These are phyloP conservation scores for Paecilomyces sp. DNA, from an alignment of 2,329 filamentous ascomycete genomes.

Conservation along the genomic window DNA sequence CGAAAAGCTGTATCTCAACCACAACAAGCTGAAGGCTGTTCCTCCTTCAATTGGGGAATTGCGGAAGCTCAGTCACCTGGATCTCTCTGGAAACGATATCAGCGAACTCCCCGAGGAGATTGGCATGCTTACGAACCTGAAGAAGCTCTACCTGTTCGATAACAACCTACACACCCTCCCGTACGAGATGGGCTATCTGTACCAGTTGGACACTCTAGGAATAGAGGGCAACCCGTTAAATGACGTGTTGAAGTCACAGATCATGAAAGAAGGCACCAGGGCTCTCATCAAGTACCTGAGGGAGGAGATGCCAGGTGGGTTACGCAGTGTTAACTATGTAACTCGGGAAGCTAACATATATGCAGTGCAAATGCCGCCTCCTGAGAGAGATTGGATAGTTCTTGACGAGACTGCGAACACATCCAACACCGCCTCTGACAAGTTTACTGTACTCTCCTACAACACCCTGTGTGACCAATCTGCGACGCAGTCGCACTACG, in stretches of 20 bases:
- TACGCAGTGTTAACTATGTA: conserved; percentile 10
- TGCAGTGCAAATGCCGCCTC: conserved; percentile 68
- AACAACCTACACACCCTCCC: conserved; percentile 80
- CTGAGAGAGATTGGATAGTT: conserved; percentile 69
- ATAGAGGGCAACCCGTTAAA: conserved; percentile 87
- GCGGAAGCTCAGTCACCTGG: conserved; percentile 72
- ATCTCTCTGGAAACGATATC: conserved; percentile 83
- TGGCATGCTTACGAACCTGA: conserved; percentile 92
- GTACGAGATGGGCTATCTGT: conserved; percentile 79
- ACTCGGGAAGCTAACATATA: conserved; percentile 7
- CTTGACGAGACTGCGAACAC: conserved; percentile 50
- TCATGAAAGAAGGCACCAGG: conserved; percentile 82
- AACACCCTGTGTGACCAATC: conserved; percentile 95
- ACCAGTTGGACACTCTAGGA: conserved; percentile 79
- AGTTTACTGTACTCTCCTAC: conserved; percentile 82
- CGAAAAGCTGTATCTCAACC: conserved; percentile 85
- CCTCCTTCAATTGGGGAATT: conserved; percentile 75
- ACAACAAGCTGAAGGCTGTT: conserved; percentile 79
- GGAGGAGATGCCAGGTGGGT: conserved; percentile 76
- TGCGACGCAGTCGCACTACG: conserved; percentile 76
- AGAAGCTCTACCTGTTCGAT: conserved; percentile 79
- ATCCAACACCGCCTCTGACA: conserved; percentile 51
- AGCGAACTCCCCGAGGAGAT: conserved; percentile 78
- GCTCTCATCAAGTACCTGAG: conserved; percentile 75
- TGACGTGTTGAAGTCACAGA: conserved; percentile 66